These are phyloP conservation scores for Diaporthe citrichinensis DNA, from an alignment of 2,329 filamentous ascomycete species.

Conservation along the genomic window DNA sequence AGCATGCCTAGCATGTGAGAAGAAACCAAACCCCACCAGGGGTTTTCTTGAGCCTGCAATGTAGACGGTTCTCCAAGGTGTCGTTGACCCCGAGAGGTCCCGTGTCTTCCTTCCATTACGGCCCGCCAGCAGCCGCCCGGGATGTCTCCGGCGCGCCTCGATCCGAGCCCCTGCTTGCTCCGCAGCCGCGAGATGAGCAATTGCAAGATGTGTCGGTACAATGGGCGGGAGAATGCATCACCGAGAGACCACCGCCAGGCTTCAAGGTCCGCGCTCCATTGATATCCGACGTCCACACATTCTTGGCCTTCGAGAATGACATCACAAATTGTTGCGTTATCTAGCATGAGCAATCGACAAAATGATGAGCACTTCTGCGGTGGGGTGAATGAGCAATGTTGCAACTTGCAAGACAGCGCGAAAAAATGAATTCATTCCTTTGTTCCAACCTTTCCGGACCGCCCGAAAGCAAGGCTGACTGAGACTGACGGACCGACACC, in stretches of 20 bases:
- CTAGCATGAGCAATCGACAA: not conserved
- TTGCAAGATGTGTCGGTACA: not conserved
- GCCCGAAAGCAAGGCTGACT: not conserved
- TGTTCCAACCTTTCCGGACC: not conserved
- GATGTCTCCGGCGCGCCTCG: not conserved
- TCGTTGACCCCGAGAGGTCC: too few species aligned
- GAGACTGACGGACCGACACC: not conserved
- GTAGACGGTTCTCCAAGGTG: too few species aligned
- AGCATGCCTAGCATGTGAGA: not conserved
- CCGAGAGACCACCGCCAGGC: not conserved
- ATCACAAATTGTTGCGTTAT: not conserved
- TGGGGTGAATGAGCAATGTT: not conserved
- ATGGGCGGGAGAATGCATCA: not conserved
- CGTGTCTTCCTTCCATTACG: too few species aligned
- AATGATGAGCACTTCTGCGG: not conserved
- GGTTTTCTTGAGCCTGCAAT: too few species aligned
- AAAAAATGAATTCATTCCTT: not conserved
- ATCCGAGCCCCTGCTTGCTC: not conserved
- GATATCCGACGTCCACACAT: not conserved
- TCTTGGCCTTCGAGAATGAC: not conserved
- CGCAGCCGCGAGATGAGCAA: too few species aligned
- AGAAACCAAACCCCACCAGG: too few species aligned
- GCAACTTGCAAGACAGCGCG: not conserved
- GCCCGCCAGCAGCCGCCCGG: too few species aligned
- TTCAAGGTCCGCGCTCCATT: not conserved